Conservation (phyloP, 1,139 yeast genomes). For the Geotrichum bryndzae region DNA sequence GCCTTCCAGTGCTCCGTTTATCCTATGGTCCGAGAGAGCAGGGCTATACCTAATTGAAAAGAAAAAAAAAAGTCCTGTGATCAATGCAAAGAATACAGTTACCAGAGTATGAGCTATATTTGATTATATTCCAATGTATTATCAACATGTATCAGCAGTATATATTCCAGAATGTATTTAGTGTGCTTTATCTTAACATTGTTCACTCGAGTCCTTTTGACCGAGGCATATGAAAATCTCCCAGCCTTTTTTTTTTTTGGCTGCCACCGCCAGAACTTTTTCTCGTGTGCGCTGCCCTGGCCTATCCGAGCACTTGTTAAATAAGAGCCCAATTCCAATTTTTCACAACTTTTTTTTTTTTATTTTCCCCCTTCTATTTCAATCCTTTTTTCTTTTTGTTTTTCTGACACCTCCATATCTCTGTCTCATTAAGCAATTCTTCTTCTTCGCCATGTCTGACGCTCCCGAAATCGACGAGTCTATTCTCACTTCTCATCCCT, state of each 20-base stretch:
- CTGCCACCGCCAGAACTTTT: constrained; percentile 9
- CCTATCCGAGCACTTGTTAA: neutral
- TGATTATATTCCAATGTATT: too few species aligned
- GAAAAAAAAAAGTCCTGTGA: neutral
- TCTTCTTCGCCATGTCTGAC: constrained; percentile 13
- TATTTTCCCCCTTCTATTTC: neutral
- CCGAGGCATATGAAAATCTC: neutral
- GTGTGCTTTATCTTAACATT: neutral
- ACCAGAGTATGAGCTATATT: neutral
- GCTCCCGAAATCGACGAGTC: constrained; percentile 15
- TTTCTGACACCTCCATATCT: neutral
- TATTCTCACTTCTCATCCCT: neutral
- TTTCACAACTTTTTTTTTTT: neutral
- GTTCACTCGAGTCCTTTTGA: neutral
- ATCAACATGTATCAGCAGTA: too few species aligned
- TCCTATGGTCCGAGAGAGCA: neutral
- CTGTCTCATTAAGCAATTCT: neutral
- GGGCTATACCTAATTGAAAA: neutral
- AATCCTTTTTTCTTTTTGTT: neutral
- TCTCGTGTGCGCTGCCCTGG: neutral
- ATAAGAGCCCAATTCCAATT: neutral
- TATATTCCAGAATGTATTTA: too few species aligned
- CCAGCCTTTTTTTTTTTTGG: neutral
- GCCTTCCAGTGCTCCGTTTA: neutral
- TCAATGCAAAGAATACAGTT: neutral